Evolutionary conservation across 1,284 basidiomycete genomes (phyloP), one percentile per base, ranked within the genome.

Genomic region (Stygiomarasmius scandens): DNA sequence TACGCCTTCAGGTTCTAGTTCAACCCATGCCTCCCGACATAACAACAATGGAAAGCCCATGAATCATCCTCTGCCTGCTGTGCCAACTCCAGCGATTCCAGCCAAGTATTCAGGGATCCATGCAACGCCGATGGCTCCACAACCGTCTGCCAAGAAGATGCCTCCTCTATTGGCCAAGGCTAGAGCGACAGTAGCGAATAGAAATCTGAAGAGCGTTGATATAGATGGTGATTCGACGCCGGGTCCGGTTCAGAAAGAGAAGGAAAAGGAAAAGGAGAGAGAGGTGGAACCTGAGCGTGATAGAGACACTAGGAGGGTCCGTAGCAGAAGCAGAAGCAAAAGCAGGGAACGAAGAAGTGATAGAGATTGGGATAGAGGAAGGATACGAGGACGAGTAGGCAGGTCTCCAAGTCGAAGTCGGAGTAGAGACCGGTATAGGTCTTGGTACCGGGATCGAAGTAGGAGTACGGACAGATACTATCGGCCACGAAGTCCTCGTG

Each of bases 271-370:
- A 46, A 52, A 56, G 19, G 44, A 47, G 29, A 49, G 19, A 44
- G 29, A 12, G n/a, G 47, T 22, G 46, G 48, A 63, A 46, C 52
- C 49, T 20, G 61, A 60, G 46, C 43, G 58, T 27, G 59, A 61
- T 2, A 53, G 58, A 24, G 16, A 19, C 8, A 19, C 22, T 20
- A 19, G 45, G 29, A 44, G 47, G 38, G 24, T 14, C 25, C 38
- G 47, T 23, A 49, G 16, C 32, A 43, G 24, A 49, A 24, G 44
- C 41, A 59, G 10, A 52, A 59, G 29, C 51, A 60, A 57, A 27
- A 60, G 57, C 12, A 62, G 50, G 61, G 34, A 27, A 24, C n/a
- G 63, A 46, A 54, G 58, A 25, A 54, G 63, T 51, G 64, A 65
- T 32, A 49, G 61, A 12, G 59, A 58, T 19, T 44, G 63, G 36